Percentiles rank a stretch among this genome's conserved stretches.
Conservation (phyloP, 768 basidiomycete genomes). For the Hygrophorus russula region DNA sequence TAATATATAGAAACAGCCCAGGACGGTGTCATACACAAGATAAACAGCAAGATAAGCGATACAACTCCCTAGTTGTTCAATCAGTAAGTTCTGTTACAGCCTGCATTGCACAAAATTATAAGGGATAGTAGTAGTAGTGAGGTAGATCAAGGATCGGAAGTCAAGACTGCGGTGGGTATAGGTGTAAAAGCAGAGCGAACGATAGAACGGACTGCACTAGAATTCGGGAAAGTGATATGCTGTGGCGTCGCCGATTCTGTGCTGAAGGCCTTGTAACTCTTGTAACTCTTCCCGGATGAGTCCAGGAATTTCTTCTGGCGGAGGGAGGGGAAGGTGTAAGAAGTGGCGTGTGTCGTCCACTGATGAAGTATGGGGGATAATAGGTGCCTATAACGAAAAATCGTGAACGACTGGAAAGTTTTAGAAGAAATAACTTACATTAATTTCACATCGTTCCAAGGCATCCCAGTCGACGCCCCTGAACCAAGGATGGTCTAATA, state of each 20-base stretch:
- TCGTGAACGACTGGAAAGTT: neutral
- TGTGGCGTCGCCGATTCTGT: constrained; percentile 48
- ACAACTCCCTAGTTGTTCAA: neutral
- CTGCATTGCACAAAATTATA: neutral
- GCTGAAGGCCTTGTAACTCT: constrained; percentile 43
- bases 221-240: constrained; percentile 72
- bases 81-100: neutral
- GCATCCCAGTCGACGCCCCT: constrained; percentile 90
- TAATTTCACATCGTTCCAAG: constrained; percentile 75
- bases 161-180: too few species aligned
- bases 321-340: constrained; percentile 66
- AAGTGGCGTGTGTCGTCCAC: constrained; percentile 83
- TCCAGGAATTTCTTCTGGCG: constrained; percentile 71
- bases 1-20: neutral
- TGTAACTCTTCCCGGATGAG: constrained; percentile 54
- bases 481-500: constrained; percentile 92
- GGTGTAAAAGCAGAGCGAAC: neutral
- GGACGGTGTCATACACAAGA: neutral
- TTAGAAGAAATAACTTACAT: constrained; percentile 33
- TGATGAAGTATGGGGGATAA: constrained; percentile 72
- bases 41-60: neutral
- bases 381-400: constrained; percentile 53
- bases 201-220: constrained; percentile 23
- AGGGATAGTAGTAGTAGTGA: too few species aligned
- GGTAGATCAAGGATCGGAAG: too few species aligned